Evolutionary conservation across 1,284 basidiomycete genomes (phyloP), one percentile per base, ranked within the genome.

Genomic region (Leccinum pachyderme): DNA sequence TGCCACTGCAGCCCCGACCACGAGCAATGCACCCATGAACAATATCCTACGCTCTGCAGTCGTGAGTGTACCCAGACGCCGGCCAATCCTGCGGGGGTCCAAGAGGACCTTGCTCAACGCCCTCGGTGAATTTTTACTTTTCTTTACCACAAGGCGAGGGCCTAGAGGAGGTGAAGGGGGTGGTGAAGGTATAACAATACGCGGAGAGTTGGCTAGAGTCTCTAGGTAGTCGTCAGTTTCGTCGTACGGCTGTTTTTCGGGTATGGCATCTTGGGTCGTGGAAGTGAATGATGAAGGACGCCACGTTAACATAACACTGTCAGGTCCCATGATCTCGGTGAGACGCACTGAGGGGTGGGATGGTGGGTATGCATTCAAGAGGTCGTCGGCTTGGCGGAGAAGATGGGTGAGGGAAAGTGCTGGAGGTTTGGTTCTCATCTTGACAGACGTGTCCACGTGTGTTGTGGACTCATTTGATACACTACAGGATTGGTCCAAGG

Each of bases 311-410:
- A 81, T 69, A 28, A 70, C 77, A 61, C 81, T 82, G 53, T 87
- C 81, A 1, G 86, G 86, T 13, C 89, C 90, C 77, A 91, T 82
- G 49, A 87, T 86, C 25, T 76, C 73, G 2, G 77, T 72, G n/a
- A 90, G 71, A 8, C 62, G 69, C 18, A 90, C 72, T 0, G 61
- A 64, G 37, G 79, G 74, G 45, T 78, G 72, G 3, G 72, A 64
- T 3, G 81, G 79, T 15, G 82, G 80, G 64, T 74, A 81, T 24
- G 57, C 60, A 11, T 61, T 55, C 41, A 74, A 72, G 18, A 83
- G 75, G 22, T 66, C 69, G 61, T 81, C 78, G 2, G 82, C 75
- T 28, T 70, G 72, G 18, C 63, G 60, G 22, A 84, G 73, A 33
- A 83, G 73, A 27, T 62, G 52, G 18, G 73, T 65, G 29, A 83